Conservation (phyloP, 768 basidiomycete species). For the Galerina marginata region DNA sequence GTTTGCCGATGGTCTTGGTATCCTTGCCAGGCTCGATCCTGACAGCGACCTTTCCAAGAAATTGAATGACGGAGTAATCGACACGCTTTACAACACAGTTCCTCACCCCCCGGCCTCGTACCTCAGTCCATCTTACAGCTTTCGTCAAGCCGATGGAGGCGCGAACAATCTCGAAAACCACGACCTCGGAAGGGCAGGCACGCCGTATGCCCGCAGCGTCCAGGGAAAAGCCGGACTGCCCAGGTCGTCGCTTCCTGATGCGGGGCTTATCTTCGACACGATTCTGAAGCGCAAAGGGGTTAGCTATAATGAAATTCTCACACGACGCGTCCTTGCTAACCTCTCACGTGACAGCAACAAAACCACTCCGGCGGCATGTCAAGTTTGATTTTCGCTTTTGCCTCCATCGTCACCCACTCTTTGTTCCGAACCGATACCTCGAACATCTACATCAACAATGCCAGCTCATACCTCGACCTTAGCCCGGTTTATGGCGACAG, state of each 20-base stretch:
- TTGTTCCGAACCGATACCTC: conserved; percentile 54
- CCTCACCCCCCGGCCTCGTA: conserved; percentile 52
- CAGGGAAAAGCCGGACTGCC: conserved; percentile 47
- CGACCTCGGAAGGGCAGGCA: conserved; percentile 53
- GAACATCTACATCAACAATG: conserved; percentile 54
- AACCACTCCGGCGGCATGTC: conserved; percentile 64
- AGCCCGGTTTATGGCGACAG: conserved; percentile 60
- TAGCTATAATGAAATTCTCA: conserved; percentile 1
- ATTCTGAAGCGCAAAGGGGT: conserved; percentile 47
- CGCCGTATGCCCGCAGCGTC: conserved; percentile 58
- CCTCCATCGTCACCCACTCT: conserved; percentile 64
- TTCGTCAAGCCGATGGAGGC: conserved; percentile 37
- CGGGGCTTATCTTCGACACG: conserved; percentile 65
- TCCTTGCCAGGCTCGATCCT: conserved; percentile 19
- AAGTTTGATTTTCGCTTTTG: conserved; percentile 68
- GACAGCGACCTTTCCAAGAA: conserved; percentile 11
- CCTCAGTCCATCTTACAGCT: conserved; percentile 36
- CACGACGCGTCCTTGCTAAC: neutral
- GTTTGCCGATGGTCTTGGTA: conserved; percentile 18
- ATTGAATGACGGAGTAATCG: conserved; percentile 29
- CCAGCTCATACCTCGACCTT: conserved; percentile 61
- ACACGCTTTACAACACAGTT: conserved; percentile 60
- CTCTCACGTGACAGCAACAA: conserved; percentile 27
- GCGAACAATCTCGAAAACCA: conserved; percentile 52
- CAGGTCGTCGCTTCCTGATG: conserved; percentile 52